These are phyloP conservation scores for Pezicula carpinea DNA, from an alignment of 2,329 filamentous ascomycete genomes.

Conservation along the genomic window DNA sequence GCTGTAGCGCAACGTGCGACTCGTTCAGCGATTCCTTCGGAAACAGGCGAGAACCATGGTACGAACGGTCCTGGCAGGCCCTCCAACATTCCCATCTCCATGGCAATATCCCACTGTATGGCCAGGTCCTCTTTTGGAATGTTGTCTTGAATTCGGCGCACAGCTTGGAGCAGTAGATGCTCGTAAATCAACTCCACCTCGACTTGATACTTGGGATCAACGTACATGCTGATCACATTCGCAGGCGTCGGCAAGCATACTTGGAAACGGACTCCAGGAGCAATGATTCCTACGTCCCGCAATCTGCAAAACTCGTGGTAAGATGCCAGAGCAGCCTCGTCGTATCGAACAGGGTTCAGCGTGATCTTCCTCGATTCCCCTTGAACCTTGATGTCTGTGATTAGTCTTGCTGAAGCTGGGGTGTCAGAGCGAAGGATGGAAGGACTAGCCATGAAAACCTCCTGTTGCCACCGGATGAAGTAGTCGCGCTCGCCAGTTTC, in stretches of 20 bases:
- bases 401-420: slow-evolving; percentile 1
- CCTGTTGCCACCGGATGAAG: slow-evolving; percentile 31
- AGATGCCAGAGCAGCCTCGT: slow-evolving; percentile 23
- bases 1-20: slow-evolving; percentile 26
- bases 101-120: slow-evolving; percentile 28
- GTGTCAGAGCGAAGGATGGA: slow-evolving; percentile 7
- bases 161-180: slow-evolving; percentile 16
- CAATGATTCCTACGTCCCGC: slow-evolving; percentile 20
- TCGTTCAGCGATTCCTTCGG: slow-evolving; percentile 30
- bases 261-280: slow-evolving; percentile 25
- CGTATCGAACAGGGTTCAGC: slow-evolving; percentile 19
- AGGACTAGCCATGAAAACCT: slow-evolving; percentile 23
- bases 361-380: not conserved
- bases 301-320: slow-evolving; percentile 24
- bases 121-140: slow-evolving; percentile 29
- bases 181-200: slow-evolving; percentile 27
- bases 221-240: slow-evolving; percentile 13
- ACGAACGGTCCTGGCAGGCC: slow-evolving; percentile 8
- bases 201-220: slow-evolving; percentile 19
- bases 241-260: slow-evolving; percentile 29
- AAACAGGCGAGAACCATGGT: slow-evolving; percentile 31
- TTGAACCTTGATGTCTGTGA: slow-evolving; percentile 1
- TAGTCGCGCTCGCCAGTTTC: slow-evolving; percentile 32
- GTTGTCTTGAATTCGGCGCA: slow-evolving; percentile 21
- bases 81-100: slow-evolving; percentile 25